Conservation (phyloP, 768 basidiomycete species). For the Chalciporus sphaerocephalus region DNA sequence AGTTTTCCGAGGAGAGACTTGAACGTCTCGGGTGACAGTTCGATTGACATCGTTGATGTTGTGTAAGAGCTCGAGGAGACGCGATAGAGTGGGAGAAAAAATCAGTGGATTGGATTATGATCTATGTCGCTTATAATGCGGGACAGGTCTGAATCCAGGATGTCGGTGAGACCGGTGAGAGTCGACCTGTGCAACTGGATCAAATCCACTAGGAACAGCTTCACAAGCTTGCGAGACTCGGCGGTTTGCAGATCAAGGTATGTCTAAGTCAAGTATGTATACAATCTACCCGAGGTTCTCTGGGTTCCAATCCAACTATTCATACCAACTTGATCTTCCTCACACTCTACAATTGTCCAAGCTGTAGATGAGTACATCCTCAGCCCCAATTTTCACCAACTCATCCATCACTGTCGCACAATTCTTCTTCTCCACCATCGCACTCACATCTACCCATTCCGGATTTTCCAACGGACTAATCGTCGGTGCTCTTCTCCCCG, state of each 20-base stretch:
- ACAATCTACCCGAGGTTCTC: too few relatives aligned
- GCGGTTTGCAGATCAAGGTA: too few relatives aligned
- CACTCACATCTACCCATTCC: constrained; percentile 87
- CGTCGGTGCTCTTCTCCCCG: constrained; percentile 86
- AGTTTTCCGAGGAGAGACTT: constrained; percentile 74
- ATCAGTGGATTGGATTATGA: too few relatives aligned
- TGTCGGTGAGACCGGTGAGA: too few relatives aligned
- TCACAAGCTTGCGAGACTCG: too few relatives aligned
- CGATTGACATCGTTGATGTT: constrained; percentile 15
- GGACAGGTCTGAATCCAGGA: too few relatives aligned
- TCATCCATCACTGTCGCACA: constrained; percentile 86
- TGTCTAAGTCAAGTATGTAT: too few relatives aligned
- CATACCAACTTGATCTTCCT: neutral
- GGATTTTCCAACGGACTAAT: constrained; percentile 78
- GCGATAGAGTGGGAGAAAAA: neutral
- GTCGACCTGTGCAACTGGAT: too few relatives aligned
- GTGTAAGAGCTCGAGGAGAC: neutral
- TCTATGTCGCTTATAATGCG: too few relatives aligned
- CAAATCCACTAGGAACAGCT: too few relatives aligned
- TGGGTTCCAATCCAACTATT: too few relatives aligned
- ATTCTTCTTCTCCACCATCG: constrained; percentile 84
- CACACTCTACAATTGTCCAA: constrained; percentile 92
- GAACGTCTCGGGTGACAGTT: constrained; percentile 53
- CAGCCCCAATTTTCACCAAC: constrained; percentile 75
- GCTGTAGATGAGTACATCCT: constrained; percentile 86